These are phyloP conservation scores for Penstemon eatonii DNA, from an alignment of 257 asterid species.

Conservation along the genomic window DNA sequence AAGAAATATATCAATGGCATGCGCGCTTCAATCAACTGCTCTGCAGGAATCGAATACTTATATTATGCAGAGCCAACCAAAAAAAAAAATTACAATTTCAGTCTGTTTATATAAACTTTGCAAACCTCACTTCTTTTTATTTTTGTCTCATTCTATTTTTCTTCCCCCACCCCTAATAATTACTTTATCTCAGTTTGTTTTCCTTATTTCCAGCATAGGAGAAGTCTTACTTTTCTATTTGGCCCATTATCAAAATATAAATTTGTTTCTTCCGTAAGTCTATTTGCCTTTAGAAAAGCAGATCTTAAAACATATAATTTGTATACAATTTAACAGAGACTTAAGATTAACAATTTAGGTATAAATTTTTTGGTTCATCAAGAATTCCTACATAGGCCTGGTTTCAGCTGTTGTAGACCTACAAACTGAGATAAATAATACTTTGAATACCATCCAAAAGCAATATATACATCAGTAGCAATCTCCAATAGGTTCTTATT, in stretches of 20 bases:
- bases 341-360: background rate
- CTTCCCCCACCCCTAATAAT: background rate
- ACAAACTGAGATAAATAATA: background rate
- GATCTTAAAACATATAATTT: no score
- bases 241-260: no score
- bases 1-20: conserved; percentile 20
- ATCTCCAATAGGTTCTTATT: background rate
- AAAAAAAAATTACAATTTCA: background rate
- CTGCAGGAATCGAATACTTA: conserved; percentile 19
- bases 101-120: background rate
- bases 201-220: no score
- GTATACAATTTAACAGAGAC: no score
- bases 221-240: no score
- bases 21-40: conserved; percentile 31
- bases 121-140: conserved; percentile 7
- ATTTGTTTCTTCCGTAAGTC: no score
- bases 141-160: no score
- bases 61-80: conserved; percentile 9
- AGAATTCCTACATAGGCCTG: background rate
- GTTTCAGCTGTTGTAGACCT: background rate
- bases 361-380: background rate
- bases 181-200: no score
- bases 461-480: background rate
- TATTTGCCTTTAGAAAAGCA: no score
- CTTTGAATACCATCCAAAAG: background rate